These are phyloP conservation scores for Dendrocalamus sinicus DNA, from an alignment of 176 grass and related monocot species.

Conservation along the genomic window DNA sequence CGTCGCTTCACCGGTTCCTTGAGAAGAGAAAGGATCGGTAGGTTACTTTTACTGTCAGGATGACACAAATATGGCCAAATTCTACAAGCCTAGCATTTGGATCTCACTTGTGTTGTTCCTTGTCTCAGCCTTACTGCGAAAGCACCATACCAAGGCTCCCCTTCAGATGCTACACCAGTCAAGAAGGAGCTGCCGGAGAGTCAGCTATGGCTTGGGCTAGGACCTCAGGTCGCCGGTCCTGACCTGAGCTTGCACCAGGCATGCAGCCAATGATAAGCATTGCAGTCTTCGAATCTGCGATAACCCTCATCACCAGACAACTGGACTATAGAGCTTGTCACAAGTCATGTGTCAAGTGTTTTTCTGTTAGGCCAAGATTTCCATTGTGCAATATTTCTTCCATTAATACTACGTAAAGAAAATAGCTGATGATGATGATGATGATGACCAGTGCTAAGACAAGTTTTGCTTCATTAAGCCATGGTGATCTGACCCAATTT, in stretches of 20 bases:
- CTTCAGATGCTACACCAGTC: slow-evolving; percentile 36
- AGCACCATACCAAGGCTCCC: slow-evolving; percentile 57
- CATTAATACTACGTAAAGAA: slow-evolving; percentile 34
- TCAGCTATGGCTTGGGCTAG: slow-evolving; percentile 70
- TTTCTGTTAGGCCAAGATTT: slow-evolving; percentile 19
- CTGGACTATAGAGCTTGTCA: neutral
- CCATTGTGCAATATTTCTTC: neutral
- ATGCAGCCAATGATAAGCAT: neutral
- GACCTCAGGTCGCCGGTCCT: slow-evolving; percentile 31
- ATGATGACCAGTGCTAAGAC: neutral
- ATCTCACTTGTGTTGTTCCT: slow-evolving; percentile 14
- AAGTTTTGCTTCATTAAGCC: slow-evolving; percentile 10
- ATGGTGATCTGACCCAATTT: slow-evolving; percentile 8
- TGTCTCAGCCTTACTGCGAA: slow-evolving; percentile 59
- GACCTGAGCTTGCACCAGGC: slow-evolving; percentile 12
- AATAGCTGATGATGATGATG: slow-evolving; percentile 34
- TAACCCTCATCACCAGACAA: neutral
- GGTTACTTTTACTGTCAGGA: neutral
- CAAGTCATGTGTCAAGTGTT: neutral
- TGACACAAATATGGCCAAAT: neutral
- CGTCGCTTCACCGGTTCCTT: slow-evolving; percentile 74
- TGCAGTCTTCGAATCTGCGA: neutral
- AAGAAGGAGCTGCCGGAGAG: slow-evolving; percentile 55
- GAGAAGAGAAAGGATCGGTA: slow-evolving; percentile 95
- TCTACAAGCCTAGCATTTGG: neutral